Percentiles rank a stretch among this genome's conserved stretches.
Conservation (phyloP, 768 basidiomycete species). For the Boletus coccyginus region DNA sequence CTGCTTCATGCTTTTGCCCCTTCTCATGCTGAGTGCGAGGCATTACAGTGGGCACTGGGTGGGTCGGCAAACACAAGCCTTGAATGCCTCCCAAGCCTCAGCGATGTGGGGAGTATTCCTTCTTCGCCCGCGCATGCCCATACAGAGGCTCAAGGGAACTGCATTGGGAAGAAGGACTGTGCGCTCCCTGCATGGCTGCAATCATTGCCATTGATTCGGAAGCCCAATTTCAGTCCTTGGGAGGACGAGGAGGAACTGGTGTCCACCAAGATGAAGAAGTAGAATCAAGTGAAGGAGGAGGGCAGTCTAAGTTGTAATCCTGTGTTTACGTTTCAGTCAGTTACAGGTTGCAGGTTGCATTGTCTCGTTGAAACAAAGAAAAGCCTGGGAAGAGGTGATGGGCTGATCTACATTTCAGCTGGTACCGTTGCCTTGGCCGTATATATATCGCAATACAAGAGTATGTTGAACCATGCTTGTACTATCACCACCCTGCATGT, state of each 20-base stretch:
- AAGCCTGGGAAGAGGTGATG: conserved; percentile 12
- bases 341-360: conserved; percentile 3
- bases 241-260: conserved; percentile 67
- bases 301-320: neutral
- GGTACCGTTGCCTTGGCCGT: conserved; percentile 22
- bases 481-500: neutral
- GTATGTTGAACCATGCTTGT: conserved; percentile 24
- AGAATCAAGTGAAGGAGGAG: conserved; percentile 4
- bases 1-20: conserved; percentile 82
- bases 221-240: conserved; percentile 80
- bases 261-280: conserved; percentile 21
- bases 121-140: conserved; percentile 61
- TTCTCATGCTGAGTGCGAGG: conserved; percentile 85
- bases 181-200: conserved; percentile 67
- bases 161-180: conserved; percentile 26
- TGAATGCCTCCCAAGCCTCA: conserved; percentile 74
- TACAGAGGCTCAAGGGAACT: conserved; percentile 27
- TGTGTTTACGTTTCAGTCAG: conserved; percentile 13
- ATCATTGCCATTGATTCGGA: conserved; percentile 60
- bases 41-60: conserved; percentile 73
- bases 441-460: conserved; percentile 32
- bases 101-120: conserved; percentile 71
- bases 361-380: conserved; percentile 13
- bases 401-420: conserved; percentile 25
- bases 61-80: conserved; percentile 72